Conservation (phyloP, 2,329 filamentous ascomycete species). For the Alternaria burnsii region DNA sequence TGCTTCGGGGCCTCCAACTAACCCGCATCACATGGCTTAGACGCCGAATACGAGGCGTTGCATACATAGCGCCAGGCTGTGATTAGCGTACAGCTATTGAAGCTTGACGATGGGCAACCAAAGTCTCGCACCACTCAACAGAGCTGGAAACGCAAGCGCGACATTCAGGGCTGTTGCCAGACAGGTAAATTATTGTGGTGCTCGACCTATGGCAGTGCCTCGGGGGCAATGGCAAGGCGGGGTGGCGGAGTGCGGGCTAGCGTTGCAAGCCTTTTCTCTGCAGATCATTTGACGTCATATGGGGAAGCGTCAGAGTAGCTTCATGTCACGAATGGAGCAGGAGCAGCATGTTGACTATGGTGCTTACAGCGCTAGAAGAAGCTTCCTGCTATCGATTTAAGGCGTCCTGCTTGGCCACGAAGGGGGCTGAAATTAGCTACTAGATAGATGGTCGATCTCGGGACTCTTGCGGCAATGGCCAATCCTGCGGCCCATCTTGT, state of each 20-base stretch:
- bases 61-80: neutral
- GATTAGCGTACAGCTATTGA: neutral
- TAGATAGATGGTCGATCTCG: neutral
- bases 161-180: neutral
- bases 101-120: neutral
- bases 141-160: neutral
- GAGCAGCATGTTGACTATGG: neutral
- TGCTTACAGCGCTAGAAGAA: neutral
- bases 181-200: neutral
- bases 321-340: neutral
- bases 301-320: neutral
- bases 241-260: neutral
- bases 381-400: neutral
- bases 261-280: neutral
- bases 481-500: neutral
- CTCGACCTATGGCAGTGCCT: neutral
- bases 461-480: neutral
- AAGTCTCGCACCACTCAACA: neutral
- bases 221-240: neutral
- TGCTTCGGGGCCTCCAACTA: neutral
- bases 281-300: neutral
- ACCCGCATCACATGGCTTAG: conserved; percentile 3
- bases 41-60: neutral
- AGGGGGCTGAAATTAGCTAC: neutral
- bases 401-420: neutral